A percentile compares a stretch with the other conserved stretches of the same genome.
These are phyloP conservation scores for Solioccasus polychromus DNA, from an alignment of 768 basidiomycete genomes.

Conservation along the genomic window DNA sequence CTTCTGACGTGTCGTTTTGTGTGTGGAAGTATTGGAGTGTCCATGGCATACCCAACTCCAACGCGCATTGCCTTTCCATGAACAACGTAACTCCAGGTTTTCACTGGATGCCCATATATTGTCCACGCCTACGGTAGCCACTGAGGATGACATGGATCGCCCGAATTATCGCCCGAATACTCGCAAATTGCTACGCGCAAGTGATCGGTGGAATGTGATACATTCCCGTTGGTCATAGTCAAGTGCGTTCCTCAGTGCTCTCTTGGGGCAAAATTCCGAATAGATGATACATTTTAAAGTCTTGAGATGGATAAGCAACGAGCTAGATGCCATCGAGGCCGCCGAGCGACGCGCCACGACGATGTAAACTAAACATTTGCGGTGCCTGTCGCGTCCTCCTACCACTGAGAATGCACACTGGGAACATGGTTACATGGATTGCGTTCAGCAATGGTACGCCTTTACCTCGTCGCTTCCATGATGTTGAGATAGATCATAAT, in stretches of 20 bases:
- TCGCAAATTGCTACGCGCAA: background rate
- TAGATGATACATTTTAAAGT: background rate
- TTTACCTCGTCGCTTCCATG: too few relatives aligned
- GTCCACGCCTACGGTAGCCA: background rate
- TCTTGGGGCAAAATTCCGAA: background rate
- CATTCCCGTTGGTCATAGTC: background rate
- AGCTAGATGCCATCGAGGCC: background rate
- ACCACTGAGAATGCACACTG: constrained; percentile 1
- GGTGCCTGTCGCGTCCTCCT: constrained; percentile 10
- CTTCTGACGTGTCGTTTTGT: background rate
- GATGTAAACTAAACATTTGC: background rate
- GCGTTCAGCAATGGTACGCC: background rate
- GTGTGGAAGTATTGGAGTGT: background rate
- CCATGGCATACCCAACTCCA: too few relatives aligned
- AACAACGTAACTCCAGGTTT: background rate
- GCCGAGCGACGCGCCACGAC: background rate
- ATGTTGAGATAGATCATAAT: too few relatives aligned
- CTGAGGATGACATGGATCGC: background rate
- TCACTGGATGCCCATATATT: background rate
- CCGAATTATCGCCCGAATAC: background rate
- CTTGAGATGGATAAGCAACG: background rate
- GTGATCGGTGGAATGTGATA: constrained; percentile 1
- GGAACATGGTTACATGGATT: too few relatives aligned
- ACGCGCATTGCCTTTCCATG: background rate
- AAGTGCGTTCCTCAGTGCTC: background rate